Conservation (phyloP, 108 stramenopile species). For the Cylindrotheca closterium region DNA sequence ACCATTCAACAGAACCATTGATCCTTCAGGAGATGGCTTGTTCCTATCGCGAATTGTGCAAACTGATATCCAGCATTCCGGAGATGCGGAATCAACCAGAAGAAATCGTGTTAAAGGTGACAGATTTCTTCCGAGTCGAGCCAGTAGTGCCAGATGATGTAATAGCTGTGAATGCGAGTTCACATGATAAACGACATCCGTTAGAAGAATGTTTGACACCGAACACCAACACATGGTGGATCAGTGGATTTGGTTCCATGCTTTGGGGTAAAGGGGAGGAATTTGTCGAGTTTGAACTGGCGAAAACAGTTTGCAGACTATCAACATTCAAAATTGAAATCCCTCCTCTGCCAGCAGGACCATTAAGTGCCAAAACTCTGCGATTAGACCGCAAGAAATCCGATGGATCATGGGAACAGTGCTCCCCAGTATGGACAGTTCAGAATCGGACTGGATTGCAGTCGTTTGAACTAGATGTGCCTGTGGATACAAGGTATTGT, state of each 20-base stretch:
- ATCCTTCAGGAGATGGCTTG: neutral
- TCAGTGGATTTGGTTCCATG: slow-evolving; percentile 19
- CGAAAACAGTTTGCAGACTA: slow-evolving; percentile 12
- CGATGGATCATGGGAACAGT: slow-evolving; percentile 4
- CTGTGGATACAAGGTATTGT: slow-evolving; percentile 16
- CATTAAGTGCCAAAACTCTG: slow-evolving; percentile 16
- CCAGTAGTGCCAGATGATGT: slow-evolving; percentile 6
- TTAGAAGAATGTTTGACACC: slow-evolving; percentile 9
- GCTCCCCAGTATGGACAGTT: slow-evolving; percentile 18
- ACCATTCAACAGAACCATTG: slow-evolving; percentile 1
- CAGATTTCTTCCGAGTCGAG: slow-evolving; percentile 15
- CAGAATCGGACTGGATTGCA: slow-evolving; percentile 29
- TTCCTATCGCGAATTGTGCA: neutral
- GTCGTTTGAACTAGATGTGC: slow-evolving; percentile 7
- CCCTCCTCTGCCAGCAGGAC: slow-evolving; percentile 24
- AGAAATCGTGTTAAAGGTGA: slow-evolving; percentile 24
- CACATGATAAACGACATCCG: slow-evolving; percentile 2
- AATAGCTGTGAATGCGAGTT: slow-evolving; percentile 8
- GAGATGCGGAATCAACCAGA: slow-evolving; percentile 1
- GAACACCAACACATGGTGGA: slow-evolving; percentile 17
- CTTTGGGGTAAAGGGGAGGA: slow-evolving; percentile 17
- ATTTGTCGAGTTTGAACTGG: slow-evolving; percentile 28
- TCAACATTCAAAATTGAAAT: slow-evolving; percentile 13
- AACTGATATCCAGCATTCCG: neutral
- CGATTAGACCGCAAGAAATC: slow-evolving; percentile 9